phyloP scores from a whole-genome alignment of 768 basidiomycete species.

The Collybia sp. region DNA sequence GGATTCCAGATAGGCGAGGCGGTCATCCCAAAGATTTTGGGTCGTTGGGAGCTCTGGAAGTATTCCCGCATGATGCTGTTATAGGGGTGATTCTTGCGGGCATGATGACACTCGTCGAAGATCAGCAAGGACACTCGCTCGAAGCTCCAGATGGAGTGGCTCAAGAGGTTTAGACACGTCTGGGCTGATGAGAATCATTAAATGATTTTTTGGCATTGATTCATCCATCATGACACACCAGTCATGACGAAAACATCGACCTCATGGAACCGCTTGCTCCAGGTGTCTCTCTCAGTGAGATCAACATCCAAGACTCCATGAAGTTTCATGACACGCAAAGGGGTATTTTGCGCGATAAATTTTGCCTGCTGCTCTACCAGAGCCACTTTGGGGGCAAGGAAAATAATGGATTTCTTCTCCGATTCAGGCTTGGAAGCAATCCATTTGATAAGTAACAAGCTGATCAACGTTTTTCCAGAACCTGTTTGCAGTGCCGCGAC shows the following conservation, averaged over 20 bases:
- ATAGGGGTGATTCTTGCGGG: slow-evolving; percentile 71
- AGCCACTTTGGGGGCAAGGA: slow-evolving; percentile 82
- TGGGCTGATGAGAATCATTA: slow-evolving; percentile 52
- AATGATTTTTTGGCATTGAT: background rate
- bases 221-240: slow-evolving; percentile 34
- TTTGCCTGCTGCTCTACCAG: slow-evolving; percentile 80
- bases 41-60: slow-evolving; percentile 44
- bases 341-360: slow-evolving; percentile 60
- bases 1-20: slow-evolving; percentile 87
- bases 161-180: slow-evolving; percentile 75
- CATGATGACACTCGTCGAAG: slow-evolving; percentile 83
- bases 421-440: slow-evolving; percentile 47
- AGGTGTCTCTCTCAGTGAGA: slow-evolving; percentile 58
- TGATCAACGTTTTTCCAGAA: slow-evolving; percentile 75
- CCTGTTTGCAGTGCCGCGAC: slow-evolving; percentile 76
- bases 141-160: slow-evolving; percentile 79
- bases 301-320: slow-evolving; percentile 71
- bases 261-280: slow-evolving; percentile 57
- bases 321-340: slow-evolving; percentile 62
- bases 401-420: slow-evolving; percentile 60
- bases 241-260: slow-evolving; percentile 86
- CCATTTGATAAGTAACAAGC: slow-evolving; percentile 75
- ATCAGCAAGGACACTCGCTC: slow-evolving; percentile 65
- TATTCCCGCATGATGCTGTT: slow-evolving; percentile 75
- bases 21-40: slow-evolving; percentile 91